Conservation (phyloP, 257 asterid genomes). For the Solanum bulbocastanum region DNA sequence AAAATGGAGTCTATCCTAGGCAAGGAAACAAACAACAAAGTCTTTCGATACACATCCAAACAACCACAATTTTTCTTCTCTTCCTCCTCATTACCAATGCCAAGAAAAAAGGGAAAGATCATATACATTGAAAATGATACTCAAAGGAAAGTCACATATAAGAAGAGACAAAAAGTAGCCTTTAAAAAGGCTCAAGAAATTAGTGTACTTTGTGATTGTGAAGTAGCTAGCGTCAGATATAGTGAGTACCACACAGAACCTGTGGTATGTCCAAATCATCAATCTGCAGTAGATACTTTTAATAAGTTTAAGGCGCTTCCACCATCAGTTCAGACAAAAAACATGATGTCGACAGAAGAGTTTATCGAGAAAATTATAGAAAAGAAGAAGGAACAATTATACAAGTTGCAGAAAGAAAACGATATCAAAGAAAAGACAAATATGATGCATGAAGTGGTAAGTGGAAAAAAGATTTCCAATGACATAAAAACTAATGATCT, state of each 20-base stretch:
- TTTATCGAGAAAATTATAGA: background rate
- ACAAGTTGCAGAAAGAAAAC: background rate
- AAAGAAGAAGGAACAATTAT: background rate
- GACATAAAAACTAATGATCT: background rate
- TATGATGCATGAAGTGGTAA: background rate
- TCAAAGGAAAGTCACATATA: background rate
- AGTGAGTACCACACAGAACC: background rate
- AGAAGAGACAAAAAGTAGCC: slow-evolving; percentile 1
- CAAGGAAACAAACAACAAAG: background rate
- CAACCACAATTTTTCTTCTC: background rate
- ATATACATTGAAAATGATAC: background rate
- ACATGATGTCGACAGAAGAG: background rate
- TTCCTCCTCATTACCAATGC: background rate
- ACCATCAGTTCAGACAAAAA: background rate
- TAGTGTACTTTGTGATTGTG: slow-evolving; percentile 2
- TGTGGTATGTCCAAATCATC: background rate
- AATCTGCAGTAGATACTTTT: background rate
- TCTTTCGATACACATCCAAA: background rate
- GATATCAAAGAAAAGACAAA: background rate
- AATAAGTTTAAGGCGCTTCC: background rate
- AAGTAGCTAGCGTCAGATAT: background rate
- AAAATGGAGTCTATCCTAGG: background rate
- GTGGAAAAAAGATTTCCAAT: background rate
- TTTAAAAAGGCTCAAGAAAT: slow-evolving; percentile 2
- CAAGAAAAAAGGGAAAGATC: background rate